These are phyloP conservation scores for Coemansia sp. DNA, from an alignment of 192 early-diverging fungal genomes.

Conservation along the genomic window DNA sequence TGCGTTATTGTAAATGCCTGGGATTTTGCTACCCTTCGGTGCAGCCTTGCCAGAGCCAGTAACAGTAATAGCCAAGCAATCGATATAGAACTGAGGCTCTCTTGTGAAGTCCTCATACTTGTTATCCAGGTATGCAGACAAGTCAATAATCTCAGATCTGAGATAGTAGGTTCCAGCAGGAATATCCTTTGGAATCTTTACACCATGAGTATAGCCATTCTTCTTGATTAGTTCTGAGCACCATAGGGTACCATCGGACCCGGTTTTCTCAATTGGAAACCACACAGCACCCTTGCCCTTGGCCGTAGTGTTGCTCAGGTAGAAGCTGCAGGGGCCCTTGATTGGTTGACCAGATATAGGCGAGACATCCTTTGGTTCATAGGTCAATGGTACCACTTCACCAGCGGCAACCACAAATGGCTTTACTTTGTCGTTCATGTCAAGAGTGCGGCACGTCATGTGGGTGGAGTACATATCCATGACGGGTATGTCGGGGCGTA, in stretches of 20 bases:
- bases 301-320: background rate
- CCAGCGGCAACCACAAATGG: background rate
- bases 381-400: background rate
- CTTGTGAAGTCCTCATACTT: background rate
- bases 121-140: background rate
- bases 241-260: background rate
- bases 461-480: background rate
- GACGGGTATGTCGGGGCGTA: background rate
- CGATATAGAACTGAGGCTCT: background rate
- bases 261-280: background rate
- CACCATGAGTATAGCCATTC: background rate
- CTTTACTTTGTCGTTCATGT: background rate
- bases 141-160: constrained; percentile 4
- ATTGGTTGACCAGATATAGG: background rate
- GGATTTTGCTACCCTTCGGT: background rate
- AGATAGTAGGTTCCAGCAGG: background rate
- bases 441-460: background rate
- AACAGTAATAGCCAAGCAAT: background rate
- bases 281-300: background rate
- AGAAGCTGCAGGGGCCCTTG: background rate
- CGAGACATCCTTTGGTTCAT: background rate
- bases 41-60: background rate
- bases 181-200: background rate
- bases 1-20: background rate
- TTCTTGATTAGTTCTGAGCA: background rate